phyloP scores from a whole-genome alignment of 768 basidiomycete genomes.

The Phanerochaete carnosa region DNA sequence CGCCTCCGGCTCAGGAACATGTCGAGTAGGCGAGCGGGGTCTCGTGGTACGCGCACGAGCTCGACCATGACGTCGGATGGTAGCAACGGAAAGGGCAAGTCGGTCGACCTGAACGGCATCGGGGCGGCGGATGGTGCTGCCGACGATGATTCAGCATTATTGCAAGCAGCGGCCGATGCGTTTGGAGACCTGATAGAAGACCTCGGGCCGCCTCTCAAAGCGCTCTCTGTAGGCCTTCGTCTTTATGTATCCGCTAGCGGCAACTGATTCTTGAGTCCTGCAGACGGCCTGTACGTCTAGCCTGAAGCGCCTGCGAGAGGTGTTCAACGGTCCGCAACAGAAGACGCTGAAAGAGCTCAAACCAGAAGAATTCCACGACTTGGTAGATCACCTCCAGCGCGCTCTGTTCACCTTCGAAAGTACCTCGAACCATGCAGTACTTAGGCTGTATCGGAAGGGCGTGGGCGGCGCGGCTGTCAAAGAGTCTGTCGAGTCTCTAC shows the following conservation, averaged over 20 bases:
- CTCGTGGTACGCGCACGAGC: not conserved
- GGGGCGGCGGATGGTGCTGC: constrained; percentile 11
- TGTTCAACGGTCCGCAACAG: constrained; percentile 46
- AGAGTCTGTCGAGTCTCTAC: constrained; percentile 18
- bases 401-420: constrained; percentile 74
- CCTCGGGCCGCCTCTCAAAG: constrained; percentile 71
- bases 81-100: constrained; percentile 20
- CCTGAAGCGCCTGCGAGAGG: constrained; percentile 60
- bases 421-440: constrained; percentile 79
- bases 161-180: constrained; percentile 64
- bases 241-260: not conserved
- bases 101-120: not conserved
- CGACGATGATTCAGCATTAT: constrained; percentile 39
- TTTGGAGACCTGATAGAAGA: constrained; percentile 81
- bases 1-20: constrained; percentile 33
- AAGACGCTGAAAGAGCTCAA: constrained; percentile 33
- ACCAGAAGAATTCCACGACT: constrained; percentile 59
- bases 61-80: not conserved
- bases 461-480: constrained; percentile 33
- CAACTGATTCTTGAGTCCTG: not conserved
- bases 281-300: constrained; percentile 61
- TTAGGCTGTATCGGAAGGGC: constrained; percentile 61
- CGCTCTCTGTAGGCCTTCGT: constrained; percentile 55
- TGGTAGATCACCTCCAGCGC: constrained; percentile 63
- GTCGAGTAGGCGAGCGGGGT: not conserved